Evolutionary conservation across 305 asterid genomes (phyloP).

Genomic region (Fraxinus nigra): DNA sequence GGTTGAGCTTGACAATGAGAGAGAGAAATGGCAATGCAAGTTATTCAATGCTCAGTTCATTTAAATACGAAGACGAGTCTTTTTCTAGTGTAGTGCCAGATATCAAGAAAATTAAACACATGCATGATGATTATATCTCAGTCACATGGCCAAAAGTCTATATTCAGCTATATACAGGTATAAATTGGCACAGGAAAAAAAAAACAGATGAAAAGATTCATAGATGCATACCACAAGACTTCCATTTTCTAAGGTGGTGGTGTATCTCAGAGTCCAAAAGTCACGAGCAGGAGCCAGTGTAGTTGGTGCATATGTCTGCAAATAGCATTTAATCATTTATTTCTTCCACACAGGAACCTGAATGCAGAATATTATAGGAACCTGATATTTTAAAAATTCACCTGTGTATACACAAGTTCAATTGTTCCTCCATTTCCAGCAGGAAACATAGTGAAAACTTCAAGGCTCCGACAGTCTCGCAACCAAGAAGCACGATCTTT

Average conservation of each 20-base stretch:
- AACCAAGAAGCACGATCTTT: conserved; percentile 91
- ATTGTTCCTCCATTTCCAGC: conserved; percentile 91
- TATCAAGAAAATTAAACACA: neutral
- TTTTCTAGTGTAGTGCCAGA: neutral
- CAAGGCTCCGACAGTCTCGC: conserved; percentile 91
- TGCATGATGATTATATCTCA: neutral
- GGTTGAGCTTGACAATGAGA: neutral
- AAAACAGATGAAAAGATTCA: neutral
- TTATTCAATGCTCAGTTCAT: neutral
- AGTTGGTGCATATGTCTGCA: conserved; percentile 87
- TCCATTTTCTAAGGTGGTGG: conserved; percentile 76
- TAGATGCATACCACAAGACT: conserved; percentile 74
- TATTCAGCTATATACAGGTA: neutral
- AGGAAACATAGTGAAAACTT: conserved; percentile 82
- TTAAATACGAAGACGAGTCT: neutral
- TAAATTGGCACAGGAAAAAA: neutral
- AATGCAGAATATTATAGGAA: neutral
- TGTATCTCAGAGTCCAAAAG: conserved; percentile 96
- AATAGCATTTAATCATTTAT: conserved; percentile 13
- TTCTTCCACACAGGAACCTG: neutral
- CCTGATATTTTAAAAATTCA: conserved; percentile 18
- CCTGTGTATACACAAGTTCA: conserved; percentile 86
- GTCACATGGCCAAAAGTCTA: neutral
- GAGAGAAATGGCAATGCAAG: neutral
- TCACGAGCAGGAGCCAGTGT: conserved; percentile 92